These are phyloP conservation scores for Rusavskia elegans DNA, from an alignment of 495 filamentous ascomycete species.

Conservation along the genomic window DNA sequence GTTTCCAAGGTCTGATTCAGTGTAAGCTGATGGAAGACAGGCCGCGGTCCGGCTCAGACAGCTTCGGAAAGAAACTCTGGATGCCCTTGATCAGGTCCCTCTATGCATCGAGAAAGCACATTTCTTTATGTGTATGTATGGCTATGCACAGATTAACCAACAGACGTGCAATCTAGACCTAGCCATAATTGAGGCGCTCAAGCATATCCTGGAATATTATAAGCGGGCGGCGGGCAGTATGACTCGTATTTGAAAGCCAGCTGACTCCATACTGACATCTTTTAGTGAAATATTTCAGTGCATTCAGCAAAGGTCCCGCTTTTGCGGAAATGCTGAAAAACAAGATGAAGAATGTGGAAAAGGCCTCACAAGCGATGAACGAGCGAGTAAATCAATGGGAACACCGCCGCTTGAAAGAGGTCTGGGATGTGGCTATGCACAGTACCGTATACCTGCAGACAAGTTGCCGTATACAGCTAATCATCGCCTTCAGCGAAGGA, in stretches of 20 bases:
- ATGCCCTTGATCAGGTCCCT: slow-evolving; percentile 7
- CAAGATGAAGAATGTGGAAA: slow-evolving; percentile 8
- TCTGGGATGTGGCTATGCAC: background rate
- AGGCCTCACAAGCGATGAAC: slow-evolving; percentile 6
- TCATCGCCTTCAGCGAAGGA: slow-evolving; percentile 1
- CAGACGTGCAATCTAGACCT: slow-evolving; percentile 6
- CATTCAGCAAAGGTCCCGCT: slow-evolving; percentile 6
- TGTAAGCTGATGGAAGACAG: background rate
- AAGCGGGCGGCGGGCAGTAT: slow-evolving; percentile 5
- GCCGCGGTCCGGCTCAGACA: slow-evolving; percentile 5
- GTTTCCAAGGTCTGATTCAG: background rate
- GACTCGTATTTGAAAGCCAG: background rate
- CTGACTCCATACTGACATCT: background rate
- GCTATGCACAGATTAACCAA: background rate
- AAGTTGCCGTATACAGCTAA: background rate
- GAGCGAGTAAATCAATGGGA: slow-evolving; percentile 1
- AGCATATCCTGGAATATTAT: slow-evolving; percentile 7
- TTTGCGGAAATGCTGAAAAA: slow-evolving; percentile 2
- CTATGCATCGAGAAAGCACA: slow-evolving; percentile 4
- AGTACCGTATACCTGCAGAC: background rate
- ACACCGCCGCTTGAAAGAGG: slow-evolving; percentile 1
- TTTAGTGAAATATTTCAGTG: slow-evolving; percentile 3
- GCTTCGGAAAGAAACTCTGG: slow-evolving; percentile 6
- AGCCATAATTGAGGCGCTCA: slow-evolving; percentile 7
- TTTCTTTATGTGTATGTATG: slow-evolving; percentile 5